phyloP scores from a whole-genome alignment of 345 rosid species.

The Citrus trifoliata region DNA sequence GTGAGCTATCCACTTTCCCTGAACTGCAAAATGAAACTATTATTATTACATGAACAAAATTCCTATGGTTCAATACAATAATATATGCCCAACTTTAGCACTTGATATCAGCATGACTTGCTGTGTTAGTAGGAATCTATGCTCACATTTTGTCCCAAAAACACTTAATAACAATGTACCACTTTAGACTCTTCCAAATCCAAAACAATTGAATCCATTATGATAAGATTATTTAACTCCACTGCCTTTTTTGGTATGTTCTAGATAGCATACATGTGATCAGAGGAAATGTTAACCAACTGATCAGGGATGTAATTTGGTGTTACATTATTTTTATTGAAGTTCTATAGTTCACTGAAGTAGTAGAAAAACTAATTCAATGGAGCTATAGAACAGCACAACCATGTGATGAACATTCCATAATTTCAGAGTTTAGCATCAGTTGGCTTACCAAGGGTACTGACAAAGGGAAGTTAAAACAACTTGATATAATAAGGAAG shows the following conservation, averaged over 20 bases:
- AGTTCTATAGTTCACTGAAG: background rate
- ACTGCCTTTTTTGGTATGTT: too few relatives aligned
- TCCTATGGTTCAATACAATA: background rate
- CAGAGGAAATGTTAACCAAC: too few relatives aligned
- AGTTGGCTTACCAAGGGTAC: background rate
- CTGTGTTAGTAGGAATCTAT: background rate
- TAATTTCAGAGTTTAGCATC: background rate
- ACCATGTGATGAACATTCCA: background rate
- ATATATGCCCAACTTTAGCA: background rate
- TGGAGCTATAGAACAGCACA: background rate
- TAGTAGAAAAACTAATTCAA: background rate
- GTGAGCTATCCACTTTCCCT: constrained; percentile 37
- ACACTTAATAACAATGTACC: too few relatives aligned
- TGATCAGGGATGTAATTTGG: too few relatives aligned
- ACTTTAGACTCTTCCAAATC: too few relatives aligned
- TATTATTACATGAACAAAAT: background rate
- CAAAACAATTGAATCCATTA: too few relatives aligned
- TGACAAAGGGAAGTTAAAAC: background rate
- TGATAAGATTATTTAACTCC: too few relatives aligned
- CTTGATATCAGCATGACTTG: background rate
- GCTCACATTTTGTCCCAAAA: too few relatives aligned
- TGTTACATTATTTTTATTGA: too few relatives aligned
- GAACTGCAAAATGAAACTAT: constrained; percentile 33
- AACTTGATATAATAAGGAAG: background rate
- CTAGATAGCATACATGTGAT: too few relatives aligned